Evolutionary conservation across 2,329 filamentous ascomycete genomes (phyloP).

Genomic region (Diaporthe caulivora): DNA sequence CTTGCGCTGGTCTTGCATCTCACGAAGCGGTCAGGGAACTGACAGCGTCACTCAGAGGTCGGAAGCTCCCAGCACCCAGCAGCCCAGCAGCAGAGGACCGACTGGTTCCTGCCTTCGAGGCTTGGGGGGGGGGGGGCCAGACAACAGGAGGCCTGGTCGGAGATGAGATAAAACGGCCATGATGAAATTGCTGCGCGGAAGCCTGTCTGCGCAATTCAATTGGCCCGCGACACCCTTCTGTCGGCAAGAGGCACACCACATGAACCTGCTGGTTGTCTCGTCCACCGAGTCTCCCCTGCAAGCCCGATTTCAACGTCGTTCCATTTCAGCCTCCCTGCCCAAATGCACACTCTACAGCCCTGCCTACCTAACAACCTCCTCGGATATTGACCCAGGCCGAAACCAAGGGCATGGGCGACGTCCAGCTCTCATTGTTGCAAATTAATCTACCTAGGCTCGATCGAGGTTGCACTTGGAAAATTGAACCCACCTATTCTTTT

Average conservation of each 20-base stretch:
- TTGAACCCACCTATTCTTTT: slow-evolving; percentile 13
- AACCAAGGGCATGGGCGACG: background rate
- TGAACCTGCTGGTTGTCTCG: slow-evolving; percentile 1
- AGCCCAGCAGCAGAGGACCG: background rate
- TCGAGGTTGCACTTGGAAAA: background rate
- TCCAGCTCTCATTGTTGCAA: background rate
- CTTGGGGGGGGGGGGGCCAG: background rate
- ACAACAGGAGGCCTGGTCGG: slow-evolving; percentile 19
- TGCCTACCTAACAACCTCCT: background rate
- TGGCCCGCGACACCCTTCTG: slow-evolving; percentile 21
- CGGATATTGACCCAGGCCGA: slow-evolving; percentile 6
- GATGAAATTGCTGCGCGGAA: slow-evolving; percentile 28
- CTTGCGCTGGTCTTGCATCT: slow-evolving; percentile 15
- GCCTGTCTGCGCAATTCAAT: slow-evolving; percentile 11
- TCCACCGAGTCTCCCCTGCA: slow-evolving; percentile 5
- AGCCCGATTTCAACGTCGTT: slow-evolving; percentile 32
- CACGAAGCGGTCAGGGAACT: slow-evolving; percentile 31
- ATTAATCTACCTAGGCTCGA: slow-evolving; percentile 5
- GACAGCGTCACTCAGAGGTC: background rate
- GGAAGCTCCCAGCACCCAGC: background rate
- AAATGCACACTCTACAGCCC: background rate
- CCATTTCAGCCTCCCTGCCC: slow-evolving; percentile 32
- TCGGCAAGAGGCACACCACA: slow-evolving; percentile 16
- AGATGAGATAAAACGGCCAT: slow-evolving; percentile 26
- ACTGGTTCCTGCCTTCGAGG: background rate